These are phyloP conservation scores for Thelonectria rubi DNA, from an alignment of 2,329 filamentous ascomycete species.

Conservation along the genomic window DNA sequence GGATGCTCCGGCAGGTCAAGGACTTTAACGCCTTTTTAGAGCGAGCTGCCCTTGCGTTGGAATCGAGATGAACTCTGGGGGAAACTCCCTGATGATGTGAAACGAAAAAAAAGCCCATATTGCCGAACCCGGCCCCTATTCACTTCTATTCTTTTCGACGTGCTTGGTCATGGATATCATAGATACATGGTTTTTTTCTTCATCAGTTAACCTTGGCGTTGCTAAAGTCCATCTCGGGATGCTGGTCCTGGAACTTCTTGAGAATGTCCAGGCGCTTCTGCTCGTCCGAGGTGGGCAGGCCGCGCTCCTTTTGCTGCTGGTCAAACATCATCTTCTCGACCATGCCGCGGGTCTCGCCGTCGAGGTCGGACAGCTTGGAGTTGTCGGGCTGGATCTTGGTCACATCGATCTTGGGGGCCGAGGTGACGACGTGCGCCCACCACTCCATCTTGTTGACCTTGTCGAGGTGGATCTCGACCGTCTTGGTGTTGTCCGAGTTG, in stretches of 20 bases:
- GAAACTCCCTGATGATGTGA: slow-evolving; percentile 12
- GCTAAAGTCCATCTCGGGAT: slow-evolving; percentile 76
- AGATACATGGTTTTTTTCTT: slow-evolving; percentile 19
- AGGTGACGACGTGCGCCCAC: slow-evolving; percentile 93
- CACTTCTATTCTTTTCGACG: not conserved
- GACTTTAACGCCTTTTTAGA: slow-evolving; percentile 73
- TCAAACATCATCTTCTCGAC: slow-evolving; percentile 99
- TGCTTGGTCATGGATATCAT: slow-evolving; percentile 24
- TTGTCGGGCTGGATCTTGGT: slow-evolving; percentile 94
- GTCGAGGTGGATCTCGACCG: slow-evolving; percentile 85
- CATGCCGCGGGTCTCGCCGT: slow-evolving; percentile 94
- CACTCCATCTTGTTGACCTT: slow-evolving; percentile 98
- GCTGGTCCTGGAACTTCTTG: slow-evolving; percentile 88
- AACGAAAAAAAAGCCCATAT: slow-evolving; percentile 18
- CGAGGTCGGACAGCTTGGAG: slow-evolving; percentile 89
- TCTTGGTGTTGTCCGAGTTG: slow-evolving; percentile 72
- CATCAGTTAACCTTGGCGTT: slow-evolving; percentile 71
- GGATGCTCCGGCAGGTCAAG: slow-evolving; percentile 63
- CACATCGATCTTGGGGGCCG: slow-evolving; percentile 91
- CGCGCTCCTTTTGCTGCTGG: slow-evolving; percentile 94
- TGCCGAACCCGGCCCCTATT: slow-evolving; percentile 4
- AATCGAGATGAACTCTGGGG: slow-evolving; percentile 50
- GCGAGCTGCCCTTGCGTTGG: slow-evolving; percentile 65
- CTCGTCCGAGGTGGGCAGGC: slow-evolving; percentile 89
- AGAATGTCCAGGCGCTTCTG: slow-evolving; percentile 94